Evolutionary conservation across 2,329 filamentous ascomycete species (phyloP), one percentile per base, ranked within the genome.

Genomic region (Hymenotorrendiella dingleyae): DNA sequence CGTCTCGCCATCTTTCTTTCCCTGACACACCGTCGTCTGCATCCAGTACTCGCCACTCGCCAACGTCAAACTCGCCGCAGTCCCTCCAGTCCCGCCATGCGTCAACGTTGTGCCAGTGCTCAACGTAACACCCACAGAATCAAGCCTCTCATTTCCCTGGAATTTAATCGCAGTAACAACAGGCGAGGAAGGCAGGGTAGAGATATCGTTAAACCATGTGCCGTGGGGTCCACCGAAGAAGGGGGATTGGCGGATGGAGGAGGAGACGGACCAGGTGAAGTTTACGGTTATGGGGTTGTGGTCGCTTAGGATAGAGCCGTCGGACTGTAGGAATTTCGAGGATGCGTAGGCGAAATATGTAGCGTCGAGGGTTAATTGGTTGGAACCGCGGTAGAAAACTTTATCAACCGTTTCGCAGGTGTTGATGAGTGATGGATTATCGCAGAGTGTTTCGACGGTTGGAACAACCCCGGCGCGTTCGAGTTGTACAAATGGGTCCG

Each of bases 321-420:
- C 64, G 3, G 66, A 36, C 56, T 80, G 72, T 11, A 82, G 60
- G 63, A 84, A 85, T 53, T 67, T 68, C 33, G 55, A 53, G 33
- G 73, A 69, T 10, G 71, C 73, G 58, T 84, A 84, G 53, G 64
- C 65, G 57, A 74, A 81, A 17, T 57, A 58, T 1, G 65, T 71
- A 0, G 75, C 74, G 1, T 56, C 50, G 3, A 82, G 65, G 22
- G 54, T 57, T 4, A 78, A 50, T 3, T 71, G 51, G n/a, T 67
- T 54, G 14, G 68, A 69, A 23, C 68, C 67, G 27, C 78, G 72
- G 64, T 77, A 82, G 52, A 58, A 53, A 35, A 82, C 65, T 63
- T 84, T 85, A 62, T 84, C 81, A 27, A 84, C 78, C 3, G 73
- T 77, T 64, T 85, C 81, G 61, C 81, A 85, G 4, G 61, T 58